Evolutionary conservation across 768 basidiomycete species (phyloP), one percentile per base, ranked within the genome.

Genomic region (Russula lepida): DNA sequence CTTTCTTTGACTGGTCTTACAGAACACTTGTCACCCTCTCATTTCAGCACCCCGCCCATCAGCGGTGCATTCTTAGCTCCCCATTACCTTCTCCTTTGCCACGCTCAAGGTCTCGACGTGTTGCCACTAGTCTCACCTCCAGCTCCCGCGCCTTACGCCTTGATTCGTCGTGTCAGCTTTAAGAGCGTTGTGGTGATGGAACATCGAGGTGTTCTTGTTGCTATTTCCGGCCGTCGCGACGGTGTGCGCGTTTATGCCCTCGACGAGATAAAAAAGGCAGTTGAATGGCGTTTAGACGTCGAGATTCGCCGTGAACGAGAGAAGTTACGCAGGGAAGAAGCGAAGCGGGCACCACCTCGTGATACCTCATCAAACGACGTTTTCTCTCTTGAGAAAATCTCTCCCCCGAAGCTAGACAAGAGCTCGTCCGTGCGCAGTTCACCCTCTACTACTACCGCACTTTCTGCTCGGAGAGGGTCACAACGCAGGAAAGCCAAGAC

Each of bases 111-210:
- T 44, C 75, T 93, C 35, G 91, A 93, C 71, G 88, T 93, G 2
- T 76, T 93, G n/a, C 88, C 91, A 2, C 76, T 93, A 30, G 71
- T 80, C 12, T 84, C 86, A 0, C 89, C 91, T 0, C 91, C 89
- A 2, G 78, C 83, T 15, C 78, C 79, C 7, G 85, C 86, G 65
- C 89, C 92, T 15, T 92, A 91, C 71, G 84, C 91, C 11, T 79
- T 93, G 28, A 85, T 93, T 25, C 83, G 91, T 23, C 80, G 89
- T 57, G 88, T 91, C 54, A 79, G 81, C 37, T 93, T 93, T 73
- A 92, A 91, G 69, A 84, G 81, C 58, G 85, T 93, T n/a, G 88
- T 93, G 0, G 86, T 93, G 15, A 93, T 93, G 91, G 91, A 93
- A 67, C 88, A 92, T 68, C 86, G 91, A 32, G 91, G 90, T 7